phyloP scores from a whole-genome alignment of 805 yeast genomes.

The Clavispora fructus region DNA sequence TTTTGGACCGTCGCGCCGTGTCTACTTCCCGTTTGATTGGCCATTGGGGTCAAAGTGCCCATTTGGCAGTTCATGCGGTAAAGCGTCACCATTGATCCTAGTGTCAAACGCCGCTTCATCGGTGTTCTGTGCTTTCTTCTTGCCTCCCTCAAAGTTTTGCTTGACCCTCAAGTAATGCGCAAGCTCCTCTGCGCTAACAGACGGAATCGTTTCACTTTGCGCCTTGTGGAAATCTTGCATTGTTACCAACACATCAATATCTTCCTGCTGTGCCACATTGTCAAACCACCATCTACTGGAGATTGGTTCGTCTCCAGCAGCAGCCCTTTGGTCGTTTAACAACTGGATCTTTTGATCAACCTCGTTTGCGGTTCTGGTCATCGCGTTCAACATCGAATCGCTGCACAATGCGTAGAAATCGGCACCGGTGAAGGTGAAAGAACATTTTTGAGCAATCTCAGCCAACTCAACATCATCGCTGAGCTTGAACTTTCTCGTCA shows the following conservation, averaged over 20 bases:
- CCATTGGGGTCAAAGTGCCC: constrained; percentile 2
- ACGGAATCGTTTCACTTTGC: constrained; percentile 63
- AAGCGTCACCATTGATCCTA: not conserved
- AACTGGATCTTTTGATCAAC: constrained; percentile 61
- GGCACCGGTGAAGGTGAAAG: constrained; percentile 94
- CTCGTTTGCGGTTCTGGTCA: constrained; percentile 79
- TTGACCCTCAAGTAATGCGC: constrained; percentile 77
- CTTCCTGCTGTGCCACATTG: constrained; percentile 61
- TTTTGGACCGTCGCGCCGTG: not conserved
- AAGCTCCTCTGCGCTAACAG: constrained; percentile 84
- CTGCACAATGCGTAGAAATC: constrained; percentile 95
- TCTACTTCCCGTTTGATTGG: not conserved
- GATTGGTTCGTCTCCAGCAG: constrained; percentile 37
- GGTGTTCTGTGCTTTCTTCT: constrained; percentile 26
- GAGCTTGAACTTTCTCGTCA: constrained; percentile 76
- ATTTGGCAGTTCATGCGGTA: not conserved
- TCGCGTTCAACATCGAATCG: constrained; percentile 93
- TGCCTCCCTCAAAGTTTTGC: constrained; percentile 73
- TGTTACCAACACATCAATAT: constrained; percentile 62
- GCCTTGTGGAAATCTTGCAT: constrained; percentile 78
- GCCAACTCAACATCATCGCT: constrained; percentile 54
- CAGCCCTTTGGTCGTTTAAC: constrained; percentile 38
- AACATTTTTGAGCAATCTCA: constrained; percentile 62
- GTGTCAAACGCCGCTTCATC: not conserved
- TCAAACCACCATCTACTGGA: constrained; percentile 90